Percentiles rank a stretch among this genome's conserved stretches.
phyloP scores from a whole-genome alignment of 192 early-diverging fungal genomes.

The Podila verticillata region DNA sequence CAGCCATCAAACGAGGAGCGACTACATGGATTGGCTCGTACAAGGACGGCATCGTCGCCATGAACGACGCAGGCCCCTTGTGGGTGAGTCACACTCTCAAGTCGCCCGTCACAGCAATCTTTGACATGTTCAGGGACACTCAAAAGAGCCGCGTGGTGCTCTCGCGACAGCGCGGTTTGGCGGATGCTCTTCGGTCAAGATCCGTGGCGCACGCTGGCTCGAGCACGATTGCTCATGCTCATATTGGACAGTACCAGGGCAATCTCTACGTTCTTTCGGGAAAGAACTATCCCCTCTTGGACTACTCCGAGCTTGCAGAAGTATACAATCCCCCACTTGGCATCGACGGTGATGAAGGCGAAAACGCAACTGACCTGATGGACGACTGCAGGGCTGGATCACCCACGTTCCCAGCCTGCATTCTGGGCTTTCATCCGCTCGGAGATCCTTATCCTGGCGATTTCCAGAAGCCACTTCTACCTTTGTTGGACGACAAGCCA shows the following conservation, averaged over 20 bases:
- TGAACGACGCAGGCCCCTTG: neutral
- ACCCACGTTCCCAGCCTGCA: slow-evolving; percentile 13
- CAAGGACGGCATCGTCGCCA: slow-evolving; percentile 20
- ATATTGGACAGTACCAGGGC: slow-evolving; percentile 22
- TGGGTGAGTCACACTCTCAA: slow-evolving; percentile 18
- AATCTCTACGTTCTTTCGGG: slow-evolving; percentile 39
- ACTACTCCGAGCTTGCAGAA: neutral
- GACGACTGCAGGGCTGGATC: slow-evolving; percentile 12
- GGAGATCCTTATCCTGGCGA: slow-evolving; percentile 11
- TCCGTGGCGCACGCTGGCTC: neutral
- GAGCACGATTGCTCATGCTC: slow-evolving; percentile 19
- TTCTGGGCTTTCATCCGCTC: slow-evolving; percentile 22
- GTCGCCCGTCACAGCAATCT: slow-evolving; percentile 33
- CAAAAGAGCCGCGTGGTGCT: neutral
- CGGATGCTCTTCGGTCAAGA: neutral
- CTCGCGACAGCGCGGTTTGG: slow-evolving; percentile 5
- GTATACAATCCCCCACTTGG: neutral
- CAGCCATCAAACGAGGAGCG: neutral
- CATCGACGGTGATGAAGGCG: slow-evolving; percentile 17
- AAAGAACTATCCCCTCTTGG: slow-evolving; percentile 22
- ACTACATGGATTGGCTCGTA: slow-evolving; percentile 25
- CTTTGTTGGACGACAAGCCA: neutral
- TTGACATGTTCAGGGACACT: slow-evolving; percentile 21
- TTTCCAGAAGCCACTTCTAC: neutral
- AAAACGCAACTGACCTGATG: neutral